These are phyloP conservation scores for Adansonia grandidieri DNA, from an alignment of 441 rosid genomes.

Conservation along the genomic window DNA sequence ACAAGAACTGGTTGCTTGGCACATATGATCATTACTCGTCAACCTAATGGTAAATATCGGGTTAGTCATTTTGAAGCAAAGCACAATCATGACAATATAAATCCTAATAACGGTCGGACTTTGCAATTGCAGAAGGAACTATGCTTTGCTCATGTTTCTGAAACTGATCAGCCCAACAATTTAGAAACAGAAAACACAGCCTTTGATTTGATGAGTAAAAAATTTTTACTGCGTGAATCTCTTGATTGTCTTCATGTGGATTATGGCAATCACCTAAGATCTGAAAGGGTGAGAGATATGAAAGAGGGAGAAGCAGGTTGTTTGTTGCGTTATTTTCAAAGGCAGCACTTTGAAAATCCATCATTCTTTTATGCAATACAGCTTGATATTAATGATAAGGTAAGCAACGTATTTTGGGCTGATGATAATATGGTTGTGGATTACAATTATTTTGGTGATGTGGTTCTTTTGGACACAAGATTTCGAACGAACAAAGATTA, in stretches of 20 bases:
- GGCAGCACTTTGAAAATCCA: conserved; percentile 40
- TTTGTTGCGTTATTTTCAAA: conserved; percentile 33
- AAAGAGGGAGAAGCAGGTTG: conserved; percentile 35
- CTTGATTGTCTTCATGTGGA: conserved; percentile 30
- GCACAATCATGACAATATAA: conserved; percentile 40
- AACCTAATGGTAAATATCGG: conserved; percentile 36
- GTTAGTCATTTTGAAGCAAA: conserved; percentile 40
- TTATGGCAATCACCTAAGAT: conserved; percentile 31
- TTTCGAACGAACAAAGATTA: conserved; percentile 29
- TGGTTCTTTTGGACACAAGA: conserved; percentile 37
- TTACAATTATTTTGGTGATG: conserved; percentile 38
- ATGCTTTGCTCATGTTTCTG: conserved; percentile 26
- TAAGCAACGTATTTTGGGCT: conserved; percentile 40
- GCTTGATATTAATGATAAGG: conserved; percentile 37
- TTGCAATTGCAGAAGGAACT: conserved; percentile 32
- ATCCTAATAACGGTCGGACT: conserved; percentile 22
- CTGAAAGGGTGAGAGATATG: conserved; percentile 34
- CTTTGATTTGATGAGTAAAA: conserved; percentile 17
- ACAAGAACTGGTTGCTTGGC: conserved; percentile 45
- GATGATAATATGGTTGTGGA: conserved; percentile 34
- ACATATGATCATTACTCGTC: conserved; percentile 39
- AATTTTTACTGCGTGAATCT: conserved; percentile 25
- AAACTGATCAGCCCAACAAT: conserved; percentile 22
- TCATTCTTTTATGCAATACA: conserved; percentile 35
- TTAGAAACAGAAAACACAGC: conserved; percentile 26